A percentile compares a stretch with the other conserved stretches of the same genome.
These are phyloP conservation scores for Coemansia sp. DNA, from an alignment of 192 early-diverging fungal species.

Conservation along the genomic window DNA sequence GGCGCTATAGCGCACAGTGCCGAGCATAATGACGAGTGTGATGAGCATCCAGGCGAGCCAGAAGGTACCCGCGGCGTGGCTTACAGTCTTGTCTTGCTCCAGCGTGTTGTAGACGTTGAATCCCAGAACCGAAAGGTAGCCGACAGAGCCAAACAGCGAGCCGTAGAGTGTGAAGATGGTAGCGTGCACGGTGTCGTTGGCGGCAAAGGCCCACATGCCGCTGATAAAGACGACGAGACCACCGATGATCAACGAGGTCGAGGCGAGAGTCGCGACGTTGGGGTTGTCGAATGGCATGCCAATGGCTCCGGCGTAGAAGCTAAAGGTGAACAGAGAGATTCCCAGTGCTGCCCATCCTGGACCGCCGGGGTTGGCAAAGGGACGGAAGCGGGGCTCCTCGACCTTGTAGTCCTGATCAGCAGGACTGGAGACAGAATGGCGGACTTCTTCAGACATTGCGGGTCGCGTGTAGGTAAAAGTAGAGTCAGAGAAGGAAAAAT, in stretches of 20 bases:
- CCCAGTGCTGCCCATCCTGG: constrained; percentile 56
- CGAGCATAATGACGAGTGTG: constrained; percentile 68
- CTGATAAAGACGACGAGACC: constrained; percentile 56
- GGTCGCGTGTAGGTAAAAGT: neutral
- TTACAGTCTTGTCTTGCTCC: constrained; percentile 57
- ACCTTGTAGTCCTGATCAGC: constrained; percentile 19
- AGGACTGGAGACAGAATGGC: constrained; percentile 17
- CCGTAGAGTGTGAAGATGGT: constrained; percentile 77
- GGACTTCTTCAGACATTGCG: constrained; percentile 39
- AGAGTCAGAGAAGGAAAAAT: neutral
- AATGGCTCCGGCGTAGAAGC: constrained; percentile 56
- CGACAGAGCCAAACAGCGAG: constrained; percentile 67
- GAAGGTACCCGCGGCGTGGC: constrained; percentile 66
- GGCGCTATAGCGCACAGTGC: constrained; percentile 63
- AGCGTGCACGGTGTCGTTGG: constrained; percentile 83
- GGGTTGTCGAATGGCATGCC: constrained; percentile 56
- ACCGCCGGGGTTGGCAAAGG: constrained; percentile 49
- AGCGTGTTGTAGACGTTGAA: constrained; percentile 61
- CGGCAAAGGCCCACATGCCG: constrained; percentile 74
- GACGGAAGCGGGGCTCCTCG: constrained; percentile 49
- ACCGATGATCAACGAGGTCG: constrained; percentile 54
- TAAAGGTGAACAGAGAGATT: constrained; percentile 54
- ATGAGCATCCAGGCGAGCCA: constrained; percentile 72
- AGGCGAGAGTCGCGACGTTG: constrained; percentile 50
- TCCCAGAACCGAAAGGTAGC: constrained; percentile 53